Evolutionary conservation across 257 asterid genomes (phyloP), one percentile per base, ranked within the genome.

Genomic region (Vinca minor): DNA sequence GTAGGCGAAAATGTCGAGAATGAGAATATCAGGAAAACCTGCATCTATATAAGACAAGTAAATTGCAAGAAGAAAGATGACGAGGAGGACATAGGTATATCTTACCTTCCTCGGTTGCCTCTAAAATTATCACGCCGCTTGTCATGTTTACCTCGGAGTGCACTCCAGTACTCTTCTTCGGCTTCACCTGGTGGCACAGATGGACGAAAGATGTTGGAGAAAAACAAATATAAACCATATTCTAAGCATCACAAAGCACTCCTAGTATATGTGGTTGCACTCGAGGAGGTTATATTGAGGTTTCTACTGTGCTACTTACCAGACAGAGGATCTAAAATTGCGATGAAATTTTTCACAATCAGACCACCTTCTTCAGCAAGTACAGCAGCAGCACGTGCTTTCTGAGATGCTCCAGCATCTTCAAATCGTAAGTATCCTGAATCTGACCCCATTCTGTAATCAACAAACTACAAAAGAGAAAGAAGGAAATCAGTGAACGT

Each of bases 361-460:
- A 93, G 78, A 59, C 99, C 99, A 72, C 96, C 95, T 70, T 89
- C 89, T 70, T 81, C 88, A 4, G 95, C 71, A 66, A 89, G 90
- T 46, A 76, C 92, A 70, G 95, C 97, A 73, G 95, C 96, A 53
- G 97, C 95, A 70, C 94, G 91, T 55, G 92, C 96, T 73, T 84
- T 89, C 76, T 84, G 94, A 64, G 90, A 80, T 54, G 81, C 86
- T 72, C 34, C 84, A 59, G 87, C 95, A 38, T 83, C 95, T 70
- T 89, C 99, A 84, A 84, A 93, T 78, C 99, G 83, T 57, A 93
- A 52, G 49, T 78, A 89, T 34, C 99, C 99, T 46, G 92, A 77
- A 10, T 83, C 90, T 44, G 77, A 59, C 58, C 97, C 96, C 35
- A 85, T 77, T 64, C 52, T 66, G 83, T 89, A 93, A 74, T 93